Conservation (phyloP, 1,284 basidiomycete genomes). For the Fereydounia khargensis region DNA sequence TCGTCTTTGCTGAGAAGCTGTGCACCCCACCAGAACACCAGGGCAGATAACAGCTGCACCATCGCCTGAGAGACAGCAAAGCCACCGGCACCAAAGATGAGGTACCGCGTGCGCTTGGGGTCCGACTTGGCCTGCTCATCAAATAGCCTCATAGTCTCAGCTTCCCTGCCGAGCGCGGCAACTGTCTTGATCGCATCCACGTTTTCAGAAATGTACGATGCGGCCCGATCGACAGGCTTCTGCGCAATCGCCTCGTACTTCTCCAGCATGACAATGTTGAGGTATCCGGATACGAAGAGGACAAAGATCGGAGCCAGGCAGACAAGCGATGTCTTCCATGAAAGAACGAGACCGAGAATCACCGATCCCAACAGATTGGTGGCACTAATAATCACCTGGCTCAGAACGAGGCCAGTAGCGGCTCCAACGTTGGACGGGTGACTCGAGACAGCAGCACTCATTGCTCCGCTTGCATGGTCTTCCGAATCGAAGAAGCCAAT, state of each 20-base stretch:
- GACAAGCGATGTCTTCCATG: conserved; percentile 57
- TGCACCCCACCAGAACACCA: conserved; percentile 59
- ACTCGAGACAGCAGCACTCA: conserved; percentile 57
- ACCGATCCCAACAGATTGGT: conserved; percentile 57
- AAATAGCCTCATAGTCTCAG: conserved; percentile 48
- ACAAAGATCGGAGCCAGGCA: conserved; percentile 54
- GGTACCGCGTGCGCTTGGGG: conserved; percentile 29
- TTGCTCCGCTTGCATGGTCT: conserved; percentile 56
- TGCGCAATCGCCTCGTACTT: conserved; percentile 52
- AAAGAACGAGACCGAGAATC: conserved; percentile 58
- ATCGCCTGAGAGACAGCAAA: conserved; percentile 57
- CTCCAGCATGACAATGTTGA: conserved; percentile 56
- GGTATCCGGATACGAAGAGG: conserved; percentile 37
- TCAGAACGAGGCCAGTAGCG: conserved; percentile 58
- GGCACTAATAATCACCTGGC: conserved; percentile 53
- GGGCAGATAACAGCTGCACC: conserved; percentile 51
- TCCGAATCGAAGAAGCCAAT: conserved; percentile 54
- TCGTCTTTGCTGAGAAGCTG: conserved; percentile 42
- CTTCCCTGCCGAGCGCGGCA: conserved; percentile 59
- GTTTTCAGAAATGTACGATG: conserved; percentile 58
- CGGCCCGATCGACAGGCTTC: conserved; percentile 44
- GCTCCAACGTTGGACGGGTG: conserved; percentile 58
- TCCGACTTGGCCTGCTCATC: conserved; percentile 31
- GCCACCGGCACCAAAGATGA: conserved; percentile 52
- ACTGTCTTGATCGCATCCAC: conserved; percentile 59